Evolutionary conservation across 768 basidiomycete genomes (phyloP).

Genomic region (Russula earlei): DNA sequence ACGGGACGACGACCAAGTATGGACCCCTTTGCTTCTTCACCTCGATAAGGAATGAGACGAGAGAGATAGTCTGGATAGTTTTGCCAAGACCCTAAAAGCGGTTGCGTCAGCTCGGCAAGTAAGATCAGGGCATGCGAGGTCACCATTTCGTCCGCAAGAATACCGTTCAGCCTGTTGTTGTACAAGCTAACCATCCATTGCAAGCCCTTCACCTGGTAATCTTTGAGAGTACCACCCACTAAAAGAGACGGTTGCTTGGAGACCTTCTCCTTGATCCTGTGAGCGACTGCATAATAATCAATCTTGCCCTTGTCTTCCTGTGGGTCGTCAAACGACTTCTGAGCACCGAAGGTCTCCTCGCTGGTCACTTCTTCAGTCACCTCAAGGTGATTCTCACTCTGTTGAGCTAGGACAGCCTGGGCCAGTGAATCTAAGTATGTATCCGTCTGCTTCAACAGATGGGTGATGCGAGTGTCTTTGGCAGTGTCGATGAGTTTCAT

Average conservation of each 20-base stretch:
- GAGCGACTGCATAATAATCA: constrained; percentile 95
- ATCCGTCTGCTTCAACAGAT: constrained; percentile 90
- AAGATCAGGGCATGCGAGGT: constrained; percentile 18
- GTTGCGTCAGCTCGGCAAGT: not conserved
- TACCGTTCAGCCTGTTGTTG: constrained; percentile 92
- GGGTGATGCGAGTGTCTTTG: constrained; percentile 98
- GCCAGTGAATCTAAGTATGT: constrained; percentile 90
- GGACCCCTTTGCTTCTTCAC: constrained; percentile 84
- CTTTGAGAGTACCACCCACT: constrained; percentile 83
- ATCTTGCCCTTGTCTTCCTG: constrained; percentile 62
- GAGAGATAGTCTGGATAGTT: constrained; percentile 89
- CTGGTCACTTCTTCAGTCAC: constrained; percentile 56
- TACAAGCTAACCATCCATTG: constrained; percentile 99
- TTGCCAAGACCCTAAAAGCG: constrained; percentile 76
- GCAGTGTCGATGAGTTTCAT: constrained; percentile 98
- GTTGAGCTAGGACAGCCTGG: constrained; percentile 87
- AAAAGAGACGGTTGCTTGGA: constrained; percentile 63
- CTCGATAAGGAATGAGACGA: constrained; percentile 93
- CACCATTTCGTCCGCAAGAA: constrained; percentile 92
- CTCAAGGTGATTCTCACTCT: constrained; percentile 48
- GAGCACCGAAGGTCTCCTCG: constrained; percentile 88
- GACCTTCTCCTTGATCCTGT: constrained; percentile 82
- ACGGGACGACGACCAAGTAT: constrained; percentile 90
- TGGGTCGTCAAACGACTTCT: constrained; percentile 52
- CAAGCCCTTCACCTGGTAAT: constrained; percentile 89